Percentiles rank a stretch among this genome's conserved stretches.
Evolutionary conservation across 352 stramenopile genomes (phyloP).

Genomic region (Globisporangium orthogonon): DNA sequence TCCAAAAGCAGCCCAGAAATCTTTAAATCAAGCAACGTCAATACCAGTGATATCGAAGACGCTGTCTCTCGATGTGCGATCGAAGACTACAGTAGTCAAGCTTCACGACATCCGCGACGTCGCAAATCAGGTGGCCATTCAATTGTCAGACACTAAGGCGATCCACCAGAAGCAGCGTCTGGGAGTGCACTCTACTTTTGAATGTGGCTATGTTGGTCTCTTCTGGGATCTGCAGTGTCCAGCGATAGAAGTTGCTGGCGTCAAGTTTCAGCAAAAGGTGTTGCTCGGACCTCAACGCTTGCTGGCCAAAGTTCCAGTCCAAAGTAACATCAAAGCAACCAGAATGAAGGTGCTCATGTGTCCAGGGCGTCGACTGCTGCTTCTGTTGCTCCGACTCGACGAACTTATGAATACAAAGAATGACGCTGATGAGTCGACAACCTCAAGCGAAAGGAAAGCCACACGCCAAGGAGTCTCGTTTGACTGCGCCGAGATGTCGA

Average conservation of each 20-base stretch:
- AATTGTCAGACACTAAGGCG: conserved; percentile 18
- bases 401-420: conserved; percentile 26
- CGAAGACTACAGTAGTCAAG: conserved; percentile 16
- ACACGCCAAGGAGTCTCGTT: conserved; percentile 9
- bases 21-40: not conserved
- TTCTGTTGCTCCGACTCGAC: conserved; percentile 43
- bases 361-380: conserved; percentile 29
- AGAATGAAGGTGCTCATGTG: conserved; percentile 21
- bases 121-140: conserved; percentile 10
- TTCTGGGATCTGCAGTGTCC: conserved; percentile 13
- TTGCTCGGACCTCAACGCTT: conserved; percentile 15
- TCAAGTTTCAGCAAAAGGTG: conserved; percentile 20
- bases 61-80: conserved; percentile 17
- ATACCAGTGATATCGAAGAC: conserved; percentile 12
- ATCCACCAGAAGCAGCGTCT: conserved; percentile 23
- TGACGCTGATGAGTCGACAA: not conserved
- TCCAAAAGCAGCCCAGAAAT: conserved; percentile 1
- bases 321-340: conserved; percentile 10
- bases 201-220: conserved; percentile 18
- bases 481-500: conserved; percentile 8
- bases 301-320: conserved; percentile 9
- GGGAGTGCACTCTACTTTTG: conserved; percentile 18
- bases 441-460: not conserved
- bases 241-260: conserved; percentile 17
- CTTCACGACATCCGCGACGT: conserved; percentile 27